phyloP scores from a whole-genome alignment of 2,329 filamentous ascomycete genomes.

The Sphaerostilbella broomeana region DNA sequence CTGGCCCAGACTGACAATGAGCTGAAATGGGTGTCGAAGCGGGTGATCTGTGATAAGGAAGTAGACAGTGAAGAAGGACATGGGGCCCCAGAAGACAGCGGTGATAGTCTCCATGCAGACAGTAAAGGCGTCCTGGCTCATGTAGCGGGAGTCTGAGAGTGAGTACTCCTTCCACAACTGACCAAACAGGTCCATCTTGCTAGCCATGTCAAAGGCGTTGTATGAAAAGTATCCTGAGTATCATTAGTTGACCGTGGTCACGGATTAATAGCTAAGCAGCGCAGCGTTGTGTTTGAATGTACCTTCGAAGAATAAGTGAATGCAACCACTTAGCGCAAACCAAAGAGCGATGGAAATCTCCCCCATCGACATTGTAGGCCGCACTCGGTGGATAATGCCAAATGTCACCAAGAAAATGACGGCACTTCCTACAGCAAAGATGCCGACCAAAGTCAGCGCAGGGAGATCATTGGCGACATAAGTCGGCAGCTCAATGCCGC shows the following conservation, averaged over 20 bases:
- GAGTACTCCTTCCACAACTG: constrained; percentile 55
- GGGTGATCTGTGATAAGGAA: constrained; percentile 38
- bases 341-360: constrained; percentile 62
- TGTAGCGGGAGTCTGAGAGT: constrained; percentile 49
- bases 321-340: constrained; percentile 64
- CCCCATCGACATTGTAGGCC: constrained; percentile 43
- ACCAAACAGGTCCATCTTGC: constrained; percentile 38
- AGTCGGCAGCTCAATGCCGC: constrained; percentile 52
- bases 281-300: too few relatives aligned
- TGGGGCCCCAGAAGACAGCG: constrained; percentile 46
- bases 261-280: too few relatives aligned
- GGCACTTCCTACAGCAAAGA: constrained; percentile 51
- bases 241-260: too few relatives aligned
- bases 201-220: constrained; percentile 36
- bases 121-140: constrained; percentile 46
- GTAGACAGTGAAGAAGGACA: constrained; percentile 42
- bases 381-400: constrained; percentile 42
- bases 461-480: constrained; percentile 62
- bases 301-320: constrained; percentile 39
- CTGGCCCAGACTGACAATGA: constrained; percentile 40
- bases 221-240: constrained; percentile 42
- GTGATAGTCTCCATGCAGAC: constrained; percentile 51
- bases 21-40: constrained; percentile 42
- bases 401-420: constrained; percentile 53
- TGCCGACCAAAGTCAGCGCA: constrained; percentile 50